Conservation (phyloP, 148 eudicot species). For the Chenopodium quinoa region DNA sequence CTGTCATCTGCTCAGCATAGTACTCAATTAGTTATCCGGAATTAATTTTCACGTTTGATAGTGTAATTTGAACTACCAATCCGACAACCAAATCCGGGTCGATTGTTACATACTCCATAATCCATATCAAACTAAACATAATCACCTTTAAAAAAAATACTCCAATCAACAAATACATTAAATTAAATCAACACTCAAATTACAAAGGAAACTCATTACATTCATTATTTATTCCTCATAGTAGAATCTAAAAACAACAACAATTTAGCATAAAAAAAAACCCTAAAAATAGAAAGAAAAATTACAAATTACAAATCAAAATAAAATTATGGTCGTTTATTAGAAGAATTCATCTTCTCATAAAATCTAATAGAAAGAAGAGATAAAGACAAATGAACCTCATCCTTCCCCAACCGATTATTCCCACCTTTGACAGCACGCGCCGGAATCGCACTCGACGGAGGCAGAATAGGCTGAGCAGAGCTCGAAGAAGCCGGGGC, state of each 20-base stretch:
- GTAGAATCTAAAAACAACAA: neutral
- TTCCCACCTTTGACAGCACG: slow-evolving; percentile 13
- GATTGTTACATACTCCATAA: too few relatives aligned
- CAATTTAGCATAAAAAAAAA: neutral
- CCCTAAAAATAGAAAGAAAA: neutral
- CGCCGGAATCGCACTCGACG: slow-evolving; percentile 30
- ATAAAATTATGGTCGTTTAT: slow-evolving; percentile 32
- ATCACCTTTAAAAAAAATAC: neutral
- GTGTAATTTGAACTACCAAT: too few relatives aligned
- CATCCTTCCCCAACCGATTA: slow-evolving; percentile 77
- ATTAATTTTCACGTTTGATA: too few relatives aligned
- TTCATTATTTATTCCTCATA: neutral
- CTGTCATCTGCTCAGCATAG: too few relatives aligned
- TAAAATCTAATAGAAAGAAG: slow-evolving; percentile 67
- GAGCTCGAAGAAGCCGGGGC: slow-evolving; percentile 23
- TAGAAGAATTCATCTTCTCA: slow-evolving; percentile 67
- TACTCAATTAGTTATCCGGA: too few relatives aligned
- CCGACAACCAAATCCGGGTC: neutral
- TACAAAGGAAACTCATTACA: neutral
- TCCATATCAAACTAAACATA: too few relatives aligned
- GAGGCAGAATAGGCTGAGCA: slow-evolving; percentile 24
- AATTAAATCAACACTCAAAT: neutral
- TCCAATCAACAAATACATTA: neutral
- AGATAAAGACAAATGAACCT: slow-evolving; percentile 73
- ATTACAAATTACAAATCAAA: neutral